phyloP scores from a whole-genome alignment of 108 stramenopile genomes.

The Fistulifera solaris region DNA sequence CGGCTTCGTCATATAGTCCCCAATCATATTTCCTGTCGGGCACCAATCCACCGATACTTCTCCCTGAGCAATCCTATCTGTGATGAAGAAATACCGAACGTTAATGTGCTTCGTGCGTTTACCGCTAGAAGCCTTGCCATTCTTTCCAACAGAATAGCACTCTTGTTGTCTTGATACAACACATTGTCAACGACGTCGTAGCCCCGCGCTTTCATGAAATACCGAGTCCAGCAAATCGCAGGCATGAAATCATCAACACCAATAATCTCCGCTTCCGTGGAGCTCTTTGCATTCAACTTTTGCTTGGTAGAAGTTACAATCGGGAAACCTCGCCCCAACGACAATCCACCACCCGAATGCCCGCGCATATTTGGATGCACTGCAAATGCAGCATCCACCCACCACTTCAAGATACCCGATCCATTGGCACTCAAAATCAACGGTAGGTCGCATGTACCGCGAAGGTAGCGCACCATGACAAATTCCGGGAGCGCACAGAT shows the following conservation, averaged over 20 bases:
- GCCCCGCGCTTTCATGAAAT: conserved; percentile 42
- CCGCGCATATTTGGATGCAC: not conserved
- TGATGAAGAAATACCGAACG: conserved; percentile 45
- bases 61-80: conserved; percentile 15
- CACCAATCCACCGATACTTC: conserved; percentile 25
- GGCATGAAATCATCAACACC: conserved; percentile 32
- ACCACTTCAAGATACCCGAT: conserved; percentile 20
- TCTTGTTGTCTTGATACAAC: conserved; percentile 40
- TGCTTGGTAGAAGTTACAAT: conserved; percentile 18
- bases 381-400: conserved; percentile 38
- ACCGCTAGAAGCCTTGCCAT: conserved; percentile 27
- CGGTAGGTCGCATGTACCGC: conserved; percentile 5
- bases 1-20: conserved; percentile 47
- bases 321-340: conserved; percentile 28
- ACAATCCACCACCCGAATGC: conserved; percentile 22
- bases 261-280: conserved; percentile 41
- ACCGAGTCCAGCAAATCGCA: conserved; percentile 30
- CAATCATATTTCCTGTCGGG: conserved; percentile 41
- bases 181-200: conserved; percentile 21
- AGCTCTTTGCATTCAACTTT: conserved; percentile 29
- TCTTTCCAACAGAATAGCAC: conserved; percentile 45
- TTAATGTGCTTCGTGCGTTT: conserved; percentile 40
- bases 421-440: conserved; percentile 11
- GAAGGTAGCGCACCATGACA: conserved; percentile 30
- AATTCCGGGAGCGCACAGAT: too few species aligned